Evolutionary conservation across 192 early-diverging fungal species (phyloP), one percentile per base, ranked within the genome.

Genomic region (Neocallimastix lanati): DNA sequence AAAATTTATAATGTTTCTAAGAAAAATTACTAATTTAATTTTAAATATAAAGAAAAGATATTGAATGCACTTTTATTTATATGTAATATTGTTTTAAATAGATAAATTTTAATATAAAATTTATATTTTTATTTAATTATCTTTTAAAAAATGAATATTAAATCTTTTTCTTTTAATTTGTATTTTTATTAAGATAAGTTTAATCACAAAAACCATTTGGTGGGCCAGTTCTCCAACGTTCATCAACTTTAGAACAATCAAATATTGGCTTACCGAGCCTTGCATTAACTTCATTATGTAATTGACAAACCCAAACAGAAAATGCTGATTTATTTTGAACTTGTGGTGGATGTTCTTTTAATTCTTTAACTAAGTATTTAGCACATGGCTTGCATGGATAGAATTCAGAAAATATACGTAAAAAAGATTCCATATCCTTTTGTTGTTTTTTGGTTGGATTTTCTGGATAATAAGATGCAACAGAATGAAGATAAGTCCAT

Each of bases 401-500:
- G 81, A 96, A 92, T 36, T 93, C 86, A 28, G 93, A 87, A 81
- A 99, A 94, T 27, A 92, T 89, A 0, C 80, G 80, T 50, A 97
- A 82, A 50, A 98, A 88, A 0, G 84, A 83, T 80, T 84, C 83
- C 95, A 97, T 96, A 80, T 86, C 89, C 18, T 85, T 81, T 84
- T 93, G 92, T 83, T 99, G 91, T 67, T 84, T 81, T 1, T 79
- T 40, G 3, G 92, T 88, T 0, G 97, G 94, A 25, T 82, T 84
- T 29, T 94, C 90, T 0, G 97, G 96, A 82, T 99, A 99, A 85
- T 99, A 96, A 0, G 96, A 95, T 6, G 96, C 94, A 91, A 96
- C 96, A 0, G 96, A 96, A 84, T 99, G 97, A 77, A 99, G 86
- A 79, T 98, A 95, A 7, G 96, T 98, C 97, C 97, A 99, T 0